A percentile compares a stretch with the other conserved stretches of the same genome.
Conservation (phyloP, 305 asterid genomes). For the Andrographis paniculata region DNA sequence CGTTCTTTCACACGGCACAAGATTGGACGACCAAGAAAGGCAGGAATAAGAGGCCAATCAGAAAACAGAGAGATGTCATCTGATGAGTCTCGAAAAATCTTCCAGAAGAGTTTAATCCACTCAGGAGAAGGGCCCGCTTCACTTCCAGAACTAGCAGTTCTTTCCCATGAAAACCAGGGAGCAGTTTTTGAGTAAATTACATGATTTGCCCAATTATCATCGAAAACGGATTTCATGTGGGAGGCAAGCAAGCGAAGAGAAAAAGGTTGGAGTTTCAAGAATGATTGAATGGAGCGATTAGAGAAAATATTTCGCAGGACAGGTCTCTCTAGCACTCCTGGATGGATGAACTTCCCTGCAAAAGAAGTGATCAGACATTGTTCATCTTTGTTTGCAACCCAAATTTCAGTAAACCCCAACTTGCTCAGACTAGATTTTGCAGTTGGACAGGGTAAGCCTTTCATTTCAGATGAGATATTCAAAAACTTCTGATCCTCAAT, state of each 20-base stretch:
- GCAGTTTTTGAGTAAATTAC: conserved; percentile 54
- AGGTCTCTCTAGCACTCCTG: conserved; percentile 72
- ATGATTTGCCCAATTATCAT: conserved; percentile 75
- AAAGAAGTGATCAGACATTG: conserved; percentile 60
- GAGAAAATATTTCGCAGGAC: conserved; percentile 54
- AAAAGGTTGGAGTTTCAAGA: conserved; percentile 66
- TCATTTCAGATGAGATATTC: conserved; percentile 53
- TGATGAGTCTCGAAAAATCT: conserved; percentile 47
- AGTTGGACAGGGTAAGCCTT: conserved; percentile 88
- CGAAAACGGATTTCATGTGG: conserved; percentile 64
- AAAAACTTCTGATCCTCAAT: conserved; percentile 48
- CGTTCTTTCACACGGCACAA: conserved; percentile 83
- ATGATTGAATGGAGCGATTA: conserved; percentile 42
- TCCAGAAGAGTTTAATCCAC: conserved; percentile 94
- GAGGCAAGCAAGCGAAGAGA: conserved; percentile 66
- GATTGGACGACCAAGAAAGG: conserved; percentile 91
- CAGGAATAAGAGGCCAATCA: conserved; percentile 97
- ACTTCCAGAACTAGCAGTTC: conserved; percentile 42
- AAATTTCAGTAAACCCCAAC: conserved; percentile 64
- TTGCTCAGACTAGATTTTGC: conserved; percentile 57
- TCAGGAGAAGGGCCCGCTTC: conserved; percentile 82
- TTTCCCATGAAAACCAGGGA: conserved; percentile 98
- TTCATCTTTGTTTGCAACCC: conserved; percentile 81
- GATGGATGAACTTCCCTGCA: conserved; percentile 76
- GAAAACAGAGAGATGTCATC: conserved; percentile 75